Percentiles rank a stretch among this genome's conserved stretches.
phyloP scores from a whole-genome alignment of 345 rosid genomes.

The Citrus trifoliata region DNA sequence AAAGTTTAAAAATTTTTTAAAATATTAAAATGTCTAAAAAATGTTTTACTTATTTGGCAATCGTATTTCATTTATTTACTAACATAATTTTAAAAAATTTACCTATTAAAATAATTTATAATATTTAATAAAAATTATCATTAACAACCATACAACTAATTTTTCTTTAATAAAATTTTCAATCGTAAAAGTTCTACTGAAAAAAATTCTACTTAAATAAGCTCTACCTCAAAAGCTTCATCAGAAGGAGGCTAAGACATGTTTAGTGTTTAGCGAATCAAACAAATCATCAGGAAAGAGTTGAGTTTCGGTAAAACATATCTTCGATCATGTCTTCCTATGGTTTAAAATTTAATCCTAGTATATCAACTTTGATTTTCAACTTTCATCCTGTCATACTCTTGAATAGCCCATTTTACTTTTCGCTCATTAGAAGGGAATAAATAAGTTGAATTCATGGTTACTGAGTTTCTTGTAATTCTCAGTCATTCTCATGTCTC shows the following conservation, averaged over 20 bases:
- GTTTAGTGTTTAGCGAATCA: not conserved
- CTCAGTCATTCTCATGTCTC: not conserved
- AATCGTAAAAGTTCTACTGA: rapidly evolving
- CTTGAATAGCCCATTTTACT: not conserved
- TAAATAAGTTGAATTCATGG: not conserved
- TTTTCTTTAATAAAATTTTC: no score
- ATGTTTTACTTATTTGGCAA: no score
- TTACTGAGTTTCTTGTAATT: not conserved
- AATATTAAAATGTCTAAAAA: no score
- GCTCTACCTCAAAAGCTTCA: no score
- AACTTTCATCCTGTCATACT: not conserved
- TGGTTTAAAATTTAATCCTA: not conserved
- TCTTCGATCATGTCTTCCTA: not conserved
- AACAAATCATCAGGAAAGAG: no score
- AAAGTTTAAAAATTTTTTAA: no score
- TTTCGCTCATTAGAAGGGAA: not conserved
- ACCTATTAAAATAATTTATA: no score
- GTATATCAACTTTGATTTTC: not conserved
- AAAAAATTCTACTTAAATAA: no score
- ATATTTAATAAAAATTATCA: rapidly evolving
- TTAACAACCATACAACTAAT: no score
- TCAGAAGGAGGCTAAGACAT: no score
- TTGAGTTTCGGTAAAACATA: not conserved
- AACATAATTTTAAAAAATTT: no score
- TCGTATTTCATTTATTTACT: no score